A percentile compares a stretch with the other conserved stretches of the same genome.
phyloP scores from a whole-genome alignment of 208 protist genomes.

The Angomonas deanei region DNA sequence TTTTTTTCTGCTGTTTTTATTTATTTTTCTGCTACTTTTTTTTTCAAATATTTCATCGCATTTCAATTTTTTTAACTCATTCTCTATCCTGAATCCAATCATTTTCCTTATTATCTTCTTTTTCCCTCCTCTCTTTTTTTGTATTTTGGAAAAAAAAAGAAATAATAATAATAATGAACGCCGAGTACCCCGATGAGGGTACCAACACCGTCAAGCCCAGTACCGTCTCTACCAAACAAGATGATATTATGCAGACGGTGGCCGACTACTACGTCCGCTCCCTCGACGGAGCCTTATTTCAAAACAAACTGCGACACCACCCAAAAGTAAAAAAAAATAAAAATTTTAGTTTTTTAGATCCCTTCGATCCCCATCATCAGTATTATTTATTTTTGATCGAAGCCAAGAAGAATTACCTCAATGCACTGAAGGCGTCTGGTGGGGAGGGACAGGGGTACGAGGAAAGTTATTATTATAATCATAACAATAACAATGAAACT shows the following conservation, averaged over 20 bases:
- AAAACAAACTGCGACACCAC: slow-evolving; percentile 29
- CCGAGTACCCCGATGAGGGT: not conserved
- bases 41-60: not conserved
- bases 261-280: slow-evolving; percentile 45
- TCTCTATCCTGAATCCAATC: not conserved
- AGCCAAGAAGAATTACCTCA: slow-evolving; percentile 23
- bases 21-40: not conserved
- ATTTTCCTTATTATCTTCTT: not conserved
- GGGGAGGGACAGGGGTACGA: slow-evolving; percentile 3
- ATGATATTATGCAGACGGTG: slow-evolving; percentile 48
- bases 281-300: slow-evolving; percentile 31
- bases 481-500: not conserved
- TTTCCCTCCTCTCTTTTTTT: not conserved
- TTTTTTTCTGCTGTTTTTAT: not conserved
- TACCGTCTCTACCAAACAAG: slow-evolving; percentile 45
- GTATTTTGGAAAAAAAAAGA: not conserved
- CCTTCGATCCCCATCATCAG: slow-evolving; percentile 29
- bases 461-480: not conserved
- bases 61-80: slow-evolving; percentile 1
- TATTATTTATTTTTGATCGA: slow-evolving; percentile 52
- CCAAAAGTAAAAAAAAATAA: slow-evolving; percentile 31
- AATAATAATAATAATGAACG: slow-evolving; percentile 2
- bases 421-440: slow-evolving; percentile 9
- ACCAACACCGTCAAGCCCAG: slow-evolving; percentile 7
- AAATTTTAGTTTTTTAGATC: slow-evolving; percentile 48